A percentile compares a stretch with the other conserved stretches of the same genome.
Evolutionary conservation across 2,329 filamentous ascomycete genomes (phyloP).

Genomic region (Rasamsonia emersonii): DNA sequence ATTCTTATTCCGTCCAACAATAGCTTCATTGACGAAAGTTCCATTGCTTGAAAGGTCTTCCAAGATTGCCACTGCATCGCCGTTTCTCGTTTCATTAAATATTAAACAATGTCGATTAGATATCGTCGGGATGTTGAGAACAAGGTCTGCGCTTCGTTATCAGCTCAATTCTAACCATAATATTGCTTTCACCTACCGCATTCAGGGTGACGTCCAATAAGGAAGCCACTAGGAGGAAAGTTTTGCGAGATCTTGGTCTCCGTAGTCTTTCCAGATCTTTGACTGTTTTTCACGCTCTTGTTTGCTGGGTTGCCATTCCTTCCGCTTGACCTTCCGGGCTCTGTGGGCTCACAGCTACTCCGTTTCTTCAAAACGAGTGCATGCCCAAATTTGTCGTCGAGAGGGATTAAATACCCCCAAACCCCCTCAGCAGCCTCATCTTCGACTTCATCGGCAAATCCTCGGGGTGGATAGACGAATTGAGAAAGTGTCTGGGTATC

Average conservation of each 20-base stretch:
- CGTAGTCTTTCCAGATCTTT: conserved; percentile 46
- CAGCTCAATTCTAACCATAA: not conserved
- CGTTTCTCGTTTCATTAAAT: conserved; percentile 48
- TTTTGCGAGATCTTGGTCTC: conserved; percentile 49
- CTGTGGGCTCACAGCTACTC: conserved; percentile 51
- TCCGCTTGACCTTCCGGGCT: conserved; percentile 19
- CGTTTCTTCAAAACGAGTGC: conserved; percentile 68
- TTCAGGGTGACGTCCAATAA: conserved; percentile 88
- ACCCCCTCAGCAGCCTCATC: conserved; percentile 79
- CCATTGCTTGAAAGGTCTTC: conserved; percentile 95
- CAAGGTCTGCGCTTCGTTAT: conserved; percentile 50
- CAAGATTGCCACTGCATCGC: conserved; percentile 59
- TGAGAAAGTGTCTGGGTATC: conserved; percentile 78
- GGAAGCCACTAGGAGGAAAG: conserved; percentile 68
- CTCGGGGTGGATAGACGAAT: conserved; percentile 62
- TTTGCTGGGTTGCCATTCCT: conserved; percentile 29
- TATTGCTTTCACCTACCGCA: conserved; percentile 57
- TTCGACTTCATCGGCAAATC: conserved; percentile 71
- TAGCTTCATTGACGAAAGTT: conserved; percentile 87
- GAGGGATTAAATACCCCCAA: conserved; percentile 88
- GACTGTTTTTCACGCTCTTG: conserved; percentile 31
- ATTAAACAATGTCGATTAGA: conserved; percentile 65
- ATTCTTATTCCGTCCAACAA: conserved; percentile 85
- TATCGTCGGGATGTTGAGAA: conserved; percentile 67
- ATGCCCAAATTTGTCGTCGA: conserved; percentile 62